A percentile compares a stretch with the other conserved stretches of the same genome.
Conservation (phyloP, 768 basidiomycete species). For the Ramaria sp. region DNA sequence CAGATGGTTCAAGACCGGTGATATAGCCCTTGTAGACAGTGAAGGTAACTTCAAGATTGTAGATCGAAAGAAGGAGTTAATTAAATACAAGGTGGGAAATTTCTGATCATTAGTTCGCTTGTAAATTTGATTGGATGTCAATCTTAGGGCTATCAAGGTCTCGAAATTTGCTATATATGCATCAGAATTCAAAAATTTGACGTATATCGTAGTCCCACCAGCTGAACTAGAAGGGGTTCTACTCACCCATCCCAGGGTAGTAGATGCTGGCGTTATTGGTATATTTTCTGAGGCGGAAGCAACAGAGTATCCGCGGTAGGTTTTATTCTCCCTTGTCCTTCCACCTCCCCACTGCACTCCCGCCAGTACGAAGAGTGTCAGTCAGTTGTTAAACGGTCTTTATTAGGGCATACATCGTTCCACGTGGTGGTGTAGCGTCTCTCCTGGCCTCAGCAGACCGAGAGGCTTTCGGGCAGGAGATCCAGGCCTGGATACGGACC, state of each 20-base stretch:
- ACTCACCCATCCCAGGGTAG: slow-evolving; percentile 10
- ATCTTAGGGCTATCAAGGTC: slow-evolving; percentile 7
- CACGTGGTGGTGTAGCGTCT: slow-evolving; percentile 12
- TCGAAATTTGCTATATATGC: background rate
- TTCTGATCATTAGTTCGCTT: background rate
- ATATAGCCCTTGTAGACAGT: slow-evolving; percentile 51
- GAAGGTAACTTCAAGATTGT: slow-evolving; percentile 70
- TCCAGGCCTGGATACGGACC: slow-evolving; percentile 52
- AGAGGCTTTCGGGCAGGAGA: slow-evolving; percentile 33
- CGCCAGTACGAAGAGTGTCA: slow-evolving; percentile 14
- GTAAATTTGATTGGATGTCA: background rate
- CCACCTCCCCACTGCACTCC: slow-evolving; percentile 20
- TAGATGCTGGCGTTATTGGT: slow-evolving; percentile 76
- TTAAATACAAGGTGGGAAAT: slow-evolving; percentile 1
- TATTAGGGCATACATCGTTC: slow-evolving; percentile 26
- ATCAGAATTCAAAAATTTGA: background rate
- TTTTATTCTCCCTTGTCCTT: background rate
- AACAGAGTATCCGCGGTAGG: slow-evolving; percentile 72
- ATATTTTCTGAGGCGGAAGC: slow-evolving; percentile 54
- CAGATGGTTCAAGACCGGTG: slow-evolving; percentile 85
- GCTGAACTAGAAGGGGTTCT: slow-evolving; percentile 6
- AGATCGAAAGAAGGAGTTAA: slow-evolving; percentile 59
- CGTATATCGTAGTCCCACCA: slow-evolving; percentile 18
- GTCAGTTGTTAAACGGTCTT: background rate
- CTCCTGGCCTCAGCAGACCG: slow-evolving; percentile 24